Base-by-base conservation (phyloP, 164 flowering plant species). In the Umbilicus rupestris region DNA sequence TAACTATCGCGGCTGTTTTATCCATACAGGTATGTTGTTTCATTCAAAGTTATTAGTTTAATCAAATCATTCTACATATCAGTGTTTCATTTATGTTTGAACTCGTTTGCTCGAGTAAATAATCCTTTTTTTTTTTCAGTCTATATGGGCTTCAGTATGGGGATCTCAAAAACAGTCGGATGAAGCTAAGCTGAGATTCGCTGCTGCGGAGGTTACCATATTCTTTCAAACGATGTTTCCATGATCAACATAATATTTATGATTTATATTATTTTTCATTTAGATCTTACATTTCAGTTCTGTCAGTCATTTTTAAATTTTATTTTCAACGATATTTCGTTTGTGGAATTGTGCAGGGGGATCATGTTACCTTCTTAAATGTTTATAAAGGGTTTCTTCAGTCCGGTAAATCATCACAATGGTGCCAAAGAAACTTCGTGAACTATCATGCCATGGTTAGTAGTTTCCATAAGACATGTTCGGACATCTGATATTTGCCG, bases 371-470 rank as follows among this genome's bases (percentile, higher is more conserved):
- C 0, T 95, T 82, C 81, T 82, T 95, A 50, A 95, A 92, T 77
- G 82, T 92, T 15, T 95, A 92, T 77, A 88, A 87, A 75, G 97
- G 92, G 66, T 95, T 85, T 79, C 78, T 87, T 63, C 86, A 83
- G 70, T 88, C 96, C 69, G 82, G 87, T 42, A 95, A 85, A 90
- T 95, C 97, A 72, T 81, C 97, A 22, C 92, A 84, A 62, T 95
- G 97, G 97, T 95, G 99, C 75, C 83, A 95, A 71, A 88, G 78
- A 77, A 95, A 95, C 80, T 90, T 74, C 63, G 49, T 95, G 42
- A 95, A 95, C 77, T 95, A 87, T 78, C 96, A 92, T 6, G 87
- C 97, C 15, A 95, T 95, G 96, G 99, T 95, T 60, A 52, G 87
- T 74, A 37, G 42, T 8, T 17, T 52, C 60, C 60, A 57, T 26